Evolutionary conservation across 176 grass and related monocot species (phyloP), one percentile per base, ranked within the genome.

Genomic region (Zoysia pacifica): DNA sequence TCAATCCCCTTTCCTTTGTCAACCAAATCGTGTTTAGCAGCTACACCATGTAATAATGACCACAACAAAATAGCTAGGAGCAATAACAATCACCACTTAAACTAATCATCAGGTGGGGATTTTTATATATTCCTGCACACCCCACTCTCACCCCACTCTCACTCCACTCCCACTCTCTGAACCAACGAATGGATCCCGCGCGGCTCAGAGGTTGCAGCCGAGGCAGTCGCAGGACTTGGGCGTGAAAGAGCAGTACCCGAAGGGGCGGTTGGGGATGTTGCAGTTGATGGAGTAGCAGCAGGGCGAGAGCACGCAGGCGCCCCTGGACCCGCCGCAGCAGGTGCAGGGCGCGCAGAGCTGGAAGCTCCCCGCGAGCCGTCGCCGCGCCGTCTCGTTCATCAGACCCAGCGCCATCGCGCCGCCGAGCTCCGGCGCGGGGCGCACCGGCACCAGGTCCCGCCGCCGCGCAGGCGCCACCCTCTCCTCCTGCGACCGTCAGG

Each of bases 261-360:
- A 97, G 55, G 94, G 94, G 47, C 91, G 85, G 81, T 97, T 97
- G 82, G 94, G 94, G 37, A 97, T 92, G 87, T 94, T 97, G 87
- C 94, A 97, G 82, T 97, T 94, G 94, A 97, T 97, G 70, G 94
- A 71, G 85, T 97, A 97, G 89, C 94, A 97, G 84, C 94, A 97
- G 20, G 94, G 94, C 36, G 91, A 84, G 83, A 91, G 91, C 13
- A 90, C 53, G 87, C 94, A 97, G 65, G 79, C 77, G 75, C 85
- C 89, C 53, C 75, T 81, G 42, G 89, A 19, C 11, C 91, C 87
- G 11, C 89, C 91, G 72, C 94, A 97, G 85, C 94, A 97, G 47
- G 91, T 97, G 85, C 94, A 97, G 66, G 90, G 91, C 64, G 94
- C 91, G 69, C 94, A 97, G 67, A 97, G 76, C 91, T 88, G 91